phyloP scores from a whole-genome alignment of 768 basidiomycete species.

The Cyathus striatus region DNA sequence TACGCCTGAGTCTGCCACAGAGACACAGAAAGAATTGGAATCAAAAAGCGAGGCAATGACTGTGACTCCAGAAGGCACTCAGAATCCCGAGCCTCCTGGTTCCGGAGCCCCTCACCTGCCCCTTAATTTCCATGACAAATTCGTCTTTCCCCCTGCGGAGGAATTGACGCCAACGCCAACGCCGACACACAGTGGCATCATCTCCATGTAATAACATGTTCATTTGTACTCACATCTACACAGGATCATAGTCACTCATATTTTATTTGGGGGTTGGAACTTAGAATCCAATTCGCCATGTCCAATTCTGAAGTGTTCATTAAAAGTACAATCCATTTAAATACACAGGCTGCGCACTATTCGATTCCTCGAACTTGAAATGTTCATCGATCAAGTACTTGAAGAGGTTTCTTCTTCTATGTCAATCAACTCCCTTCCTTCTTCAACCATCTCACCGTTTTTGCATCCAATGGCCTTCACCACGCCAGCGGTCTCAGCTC shows the following conservation, averaged over 20 bases:
- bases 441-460: conserved; percentile 90
- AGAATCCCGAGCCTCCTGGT: conserved; percentile 55
- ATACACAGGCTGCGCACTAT: too few relatives aligned
- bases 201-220: too few relatives aligned
- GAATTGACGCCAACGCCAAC: conserved; percentile 39
- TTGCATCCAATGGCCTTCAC: conserved; percentile 70
- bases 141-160: conserved; percentile 34
- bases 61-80: conserved; percentile 47
- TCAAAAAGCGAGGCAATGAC: conserved; percentile 9
- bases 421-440: conserved; percentile 74
- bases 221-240: not conserved
- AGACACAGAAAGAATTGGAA: conserved; percentile 15
- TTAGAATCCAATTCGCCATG: too few relatives aligned
- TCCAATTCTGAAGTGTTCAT: too few relatives aligned
- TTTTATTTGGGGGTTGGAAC: too few relatives aligned
- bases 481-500: conserved; percentile 63
- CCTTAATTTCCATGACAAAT: conserved; percentile 28
- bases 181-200: too few relatives aligned
- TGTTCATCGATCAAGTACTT: too few relatives aligned
- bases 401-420: conserved; percentile 40
- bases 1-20: conserved; percentile 17
- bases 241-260: not conserved
- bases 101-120: conserved; percentile 47
- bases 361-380: too few relatives aligned
- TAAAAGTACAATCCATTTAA: too few relatives aligned